Evolutionary conservation across 306 rosid genomes (phyloP), one percentile per base, ranked within the genome.

Genomic region (Sicyos edulis): DNA sequence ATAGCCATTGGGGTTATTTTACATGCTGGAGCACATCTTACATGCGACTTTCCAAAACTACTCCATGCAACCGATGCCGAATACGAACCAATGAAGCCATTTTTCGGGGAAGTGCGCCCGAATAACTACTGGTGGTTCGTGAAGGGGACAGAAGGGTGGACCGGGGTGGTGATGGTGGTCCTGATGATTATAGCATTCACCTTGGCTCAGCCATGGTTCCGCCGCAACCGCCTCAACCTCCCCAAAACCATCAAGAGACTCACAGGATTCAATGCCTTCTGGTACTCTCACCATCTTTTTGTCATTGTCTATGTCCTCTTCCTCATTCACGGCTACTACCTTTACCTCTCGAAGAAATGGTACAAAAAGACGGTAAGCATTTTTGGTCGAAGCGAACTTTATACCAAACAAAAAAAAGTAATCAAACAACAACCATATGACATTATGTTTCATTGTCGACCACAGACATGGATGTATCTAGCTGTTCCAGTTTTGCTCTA

Each of bases 201-300:
- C 54, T 77, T 92, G 78, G 98, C 98, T 12, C 91, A 84, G 50
- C 98, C 98, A 6, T 87, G 96, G 96, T 90, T 92, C 74, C 83
- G 96, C 5, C 76, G 90, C 61, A 88, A 74, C 51, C 75, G 80
- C 74, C 77, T 88, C 0, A 86, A 83, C 45, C 96, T 92, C 22
- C 96, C 98, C 0, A 84, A 82, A 49, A 16, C 80, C 56, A 84
- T 90, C 8, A 88, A 88, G 59, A 90, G 74, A 73, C 86, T 92
- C 61, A 87, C 91, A 0, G 98, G 98, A 12, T 92, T 90, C 84
- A 90, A 92, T 47, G 96, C 98, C 13, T 92, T 92, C 70, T 90
- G 98, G 98, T 92, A 92, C 81, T 92, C 96, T 7, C 96, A 92
- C 73, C 96, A 92, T 57, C 80, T 90, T 32, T 92, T 92, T 68